Conservation (phyloP, 2,329 filamentous ascomycete species). For the Sclerotinia spermophila region DNA sequence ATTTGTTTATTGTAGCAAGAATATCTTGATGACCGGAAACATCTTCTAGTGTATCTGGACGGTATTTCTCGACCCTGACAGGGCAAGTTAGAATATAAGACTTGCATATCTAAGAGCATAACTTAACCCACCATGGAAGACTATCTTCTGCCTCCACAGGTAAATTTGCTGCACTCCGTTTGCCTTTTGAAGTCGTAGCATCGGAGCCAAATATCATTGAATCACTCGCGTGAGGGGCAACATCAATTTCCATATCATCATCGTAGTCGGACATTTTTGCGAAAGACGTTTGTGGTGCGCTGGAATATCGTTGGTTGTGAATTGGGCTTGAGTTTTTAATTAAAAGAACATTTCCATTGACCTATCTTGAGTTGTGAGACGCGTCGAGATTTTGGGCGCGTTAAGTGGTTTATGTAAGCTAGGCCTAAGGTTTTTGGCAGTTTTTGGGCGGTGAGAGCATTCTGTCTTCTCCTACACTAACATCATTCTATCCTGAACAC, state of each 20-base stretch:
- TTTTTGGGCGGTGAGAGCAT: not conserved
- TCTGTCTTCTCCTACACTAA: not conserved
- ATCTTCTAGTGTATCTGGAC: slow-evolving; percentile 81
- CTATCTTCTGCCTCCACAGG: slow-evolving; percentile 92
- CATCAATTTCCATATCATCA: slow-evolving; percentile 68
- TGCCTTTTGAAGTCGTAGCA: slow-evolving; percentile 73
- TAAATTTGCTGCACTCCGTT: slow-evolving; percentile 86
- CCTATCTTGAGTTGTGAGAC: slow-evolving; percentile 7
- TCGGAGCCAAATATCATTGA: slow-evolving; percentile 69
- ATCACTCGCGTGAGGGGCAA: slow-evolving; percentile 46
- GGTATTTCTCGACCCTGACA: slow-evolving; percentile 89
- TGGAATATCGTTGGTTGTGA: not conserved
- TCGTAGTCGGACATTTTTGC: slow-evolving; percentile 51
- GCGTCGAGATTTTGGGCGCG: slow-evolving; percentile 18
- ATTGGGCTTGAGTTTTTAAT: not conserved
- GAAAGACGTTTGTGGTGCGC: not conserved
- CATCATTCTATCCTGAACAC: not conserved
- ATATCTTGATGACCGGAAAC: slow-evolving; percentile 98
- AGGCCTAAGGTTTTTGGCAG: not conserved
- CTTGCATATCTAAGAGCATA: too few relatives aligned
- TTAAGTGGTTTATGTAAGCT: slow-evolving; percentile 19
- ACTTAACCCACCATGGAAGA: slow-evolving; percentile 70
- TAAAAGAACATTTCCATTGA: not conserved
- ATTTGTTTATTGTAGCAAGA: slow-evolving; percentile 94
- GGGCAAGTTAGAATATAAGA: slow-evolving; percentile 26